These are phyloP conservation scores for Claviceps pazoutovae DNA, from an alignment of 2,329 filamentous ascomycete species.

Conservation along the genomic window DNA sequence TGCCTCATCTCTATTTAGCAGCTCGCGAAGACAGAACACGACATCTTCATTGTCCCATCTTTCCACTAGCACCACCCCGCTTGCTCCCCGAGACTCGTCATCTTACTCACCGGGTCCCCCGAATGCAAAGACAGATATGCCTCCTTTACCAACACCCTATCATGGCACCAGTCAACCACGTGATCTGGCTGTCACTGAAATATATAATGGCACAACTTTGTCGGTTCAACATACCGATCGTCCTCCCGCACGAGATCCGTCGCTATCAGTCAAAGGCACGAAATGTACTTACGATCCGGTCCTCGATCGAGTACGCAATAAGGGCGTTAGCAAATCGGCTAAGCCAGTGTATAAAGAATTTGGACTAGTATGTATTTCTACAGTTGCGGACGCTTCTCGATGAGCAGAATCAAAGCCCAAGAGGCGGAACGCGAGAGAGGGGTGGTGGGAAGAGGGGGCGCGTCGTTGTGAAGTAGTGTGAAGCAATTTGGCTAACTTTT, in stretches of 20 bases:
- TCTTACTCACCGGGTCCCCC: constrained; percentile 32
- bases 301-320: constrained; percentile 35
- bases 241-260: constrained; percentile 42
- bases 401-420: background rate
- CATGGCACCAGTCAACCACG: constrained; percentile 15
- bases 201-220: constrained; percentile 20
- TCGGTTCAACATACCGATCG: constrained; percentile 24
- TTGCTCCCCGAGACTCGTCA: constrained; percentile 32
- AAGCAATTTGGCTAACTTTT: constrained; percentile 40
- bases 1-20: constrained; percentile 57
- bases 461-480: constrained; percentile 36
- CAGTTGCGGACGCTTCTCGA: constrained; percentile 19
- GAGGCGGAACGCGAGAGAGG: background rate
- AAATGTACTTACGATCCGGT: constrained; percentile 49
- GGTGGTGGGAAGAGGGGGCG: constrained; percentile 29
- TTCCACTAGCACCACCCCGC: constrained; percentile 19
- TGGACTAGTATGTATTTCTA: constrained; percentile 48
- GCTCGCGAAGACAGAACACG: constrained; percentile 26
- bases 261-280: constrained; percentile 37
- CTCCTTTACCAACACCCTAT: constrained; percentile 35
- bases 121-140: constrained; percentile 39
- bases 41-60: constrained; percentile 28
- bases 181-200: constrained; percentile 11
- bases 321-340: constrained; percentile 38
- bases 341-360: constrained; percentile 51